Percentiles rank a stretch among this genome's conserved stretches.
Conservation (phyloP, 2,329 filamentous ascomycete genomes). For the Cercospora sp. region DNA sequence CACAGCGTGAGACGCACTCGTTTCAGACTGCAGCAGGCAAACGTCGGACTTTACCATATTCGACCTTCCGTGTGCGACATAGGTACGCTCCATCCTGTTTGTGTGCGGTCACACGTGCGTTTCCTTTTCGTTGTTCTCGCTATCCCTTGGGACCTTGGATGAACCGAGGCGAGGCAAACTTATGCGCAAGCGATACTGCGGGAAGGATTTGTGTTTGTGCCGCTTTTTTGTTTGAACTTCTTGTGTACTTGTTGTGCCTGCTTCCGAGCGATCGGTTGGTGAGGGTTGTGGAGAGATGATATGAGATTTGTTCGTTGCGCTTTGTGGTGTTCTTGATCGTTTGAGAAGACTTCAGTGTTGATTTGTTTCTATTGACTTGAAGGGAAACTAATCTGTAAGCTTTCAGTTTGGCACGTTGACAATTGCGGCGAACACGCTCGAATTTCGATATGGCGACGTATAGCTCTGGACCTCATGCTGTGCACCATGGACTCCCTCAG, state of each 20-base stretch:
- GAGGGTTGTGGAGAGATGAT: background rate
- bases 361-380: background rate
- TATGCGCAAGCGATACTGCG: background rate
- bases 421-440: background rate
- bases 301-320: background rate
- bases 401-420: background rate
- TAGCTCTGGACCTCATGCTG: slow-evolving; percentile 17
- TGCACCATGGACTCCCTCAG: slow-evolving; percentile 22
- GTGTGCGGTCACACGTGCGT: background rate
- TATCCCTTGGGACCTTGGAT: background rate
- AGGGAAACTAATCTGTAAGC: background rate
- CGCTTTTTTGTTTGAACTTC: background rate
- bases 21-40: slow-evolving; percentile 24
- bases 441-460: slow-evolving; percentile 23
- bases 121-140: background rate
- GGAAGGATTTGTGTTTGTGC: background rate
- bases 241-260: background rate
- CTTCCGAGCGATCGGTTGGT: background rate
- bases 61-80: slow-evolving; percentile 27
- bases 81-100: slow-evolving; percentile 22
- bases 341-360: background rate
- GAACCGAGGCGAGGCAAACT: background rate
- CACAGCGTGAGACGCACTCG: slow-evolving; percentile 12
- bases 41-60: slow-evolving; percentile 2
- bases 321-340: background rate